Percentiles rank a stretch among this genome's conserved stretches.
Conservation (phyloP, 2,329 filamentous ascomycete species). For the Botryotinia globosa region DNA sequence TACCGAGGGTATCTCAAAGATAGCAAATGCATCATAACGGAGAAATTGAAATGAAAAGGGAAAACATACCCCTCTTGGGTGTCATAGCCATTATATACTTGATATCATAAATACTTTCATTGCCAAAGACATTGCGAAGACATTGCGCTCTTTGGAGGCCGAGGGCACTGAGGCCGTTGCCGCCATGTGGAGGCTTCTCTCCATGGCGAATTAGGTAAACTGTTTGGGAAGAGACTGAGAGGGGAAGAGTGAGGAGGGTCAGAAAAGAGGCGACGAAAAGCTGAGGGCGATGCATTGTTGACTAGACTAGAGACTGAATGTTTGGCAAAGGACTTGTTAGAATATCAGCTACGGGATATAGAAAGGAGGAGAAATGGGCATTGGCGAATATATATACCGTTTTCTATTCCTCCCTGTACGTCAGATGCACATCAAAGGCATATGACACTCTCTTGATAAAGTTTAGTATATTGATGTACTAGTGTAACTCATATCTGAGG, state of each 20-base stretch:
- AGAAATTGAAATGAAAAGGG: not conserved
- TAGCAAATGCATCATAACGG: not conserved
- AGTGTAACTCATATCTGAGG: not conserved
- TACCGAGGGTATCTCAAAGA: not conserved
- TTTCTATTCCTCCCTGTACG: not conserved
- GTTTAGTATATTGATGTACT: not conserved
- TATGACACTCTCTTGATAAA: not conserved
- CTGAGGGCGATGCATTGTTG: not conserved
- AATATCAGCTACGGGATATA: not conserved
- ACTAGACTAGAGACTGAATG: not conserved
- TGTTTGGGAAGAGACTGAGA: conserved; percentile 37
- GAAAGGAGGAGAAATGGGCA: not conserved
- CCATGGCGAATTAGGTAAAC: conserved; percentile 64
- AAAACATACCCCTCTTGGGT: conserved; percentile 46
- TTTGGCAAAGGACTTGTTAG: not conserved
- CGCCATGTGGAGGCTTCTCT: conserved; percentile 54
- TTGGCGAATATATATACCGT: not conserved
- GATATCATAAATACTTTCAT: conserved; percentile 52
- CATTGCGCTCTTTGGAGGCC: conserved; percentile 59
- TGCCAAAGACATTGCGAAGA: conserved; percentile 55
- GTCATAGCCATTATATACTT: conserved; percentile 56
- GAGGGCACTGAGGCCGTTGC: conserved; percentile 48
- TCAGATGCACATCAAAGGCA: not conserved
- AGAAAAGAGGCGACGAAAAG: not conserved
- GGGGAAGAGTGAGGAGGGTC: not conserved